Conservation (phyloP, 2,329 filamentous ascomycete genomes). For the Rutstroemia sydowiana region DNA sequence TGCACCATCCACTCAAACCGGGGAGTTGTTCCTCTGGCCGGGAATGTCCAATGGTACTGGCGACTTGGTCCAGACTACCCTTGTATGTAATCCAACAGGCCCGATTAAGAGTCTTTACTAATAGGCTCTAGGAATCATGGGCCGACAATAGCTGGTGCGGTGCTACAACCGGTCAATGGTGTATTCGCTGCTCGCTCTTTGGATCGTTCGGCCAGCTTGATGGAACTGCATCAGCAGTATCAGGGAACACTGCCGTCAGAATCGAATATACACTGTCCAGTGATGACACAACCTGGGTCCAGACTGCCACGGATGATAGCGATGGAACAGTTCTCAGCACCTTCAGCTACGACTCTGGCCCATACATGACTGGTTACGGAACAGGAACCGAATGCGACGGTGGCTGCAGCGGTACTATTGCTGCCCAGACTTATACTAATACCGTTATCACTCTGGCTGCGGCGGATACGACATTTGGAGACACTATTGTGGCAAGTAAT, state of each 20-base stretch:
- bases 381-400: slow-evolving; percentile 37
- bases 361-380: slow-evolving; percentile 33
- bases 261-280: slow-evolving; percentile 25
- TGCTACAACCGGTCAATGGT: slow-evolving; percentile 34
- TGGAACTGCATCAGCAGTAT: slow-evolving; percentile 19
- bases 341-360: slow-evolving; percentile 31
- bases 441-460: slow-evolving; percentile 34
- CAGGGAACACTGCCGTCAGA: slow-evolving; percentile 25
- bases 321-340: slow-evolving; percentile 31
- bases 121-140: too few relatives aligned
- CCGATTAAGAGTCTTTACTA: too few relatives aligned
- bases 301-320: slow-evolving; percentile 31
- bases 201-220: slow-evolving; percentile 36
- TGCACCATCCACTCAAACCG: slow-evolving; percentile 33
- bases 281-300: slow-evolving; percentile 20
- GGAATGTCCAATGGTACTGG: slow-evolving; percentile 40
- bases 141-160: slow-evolving; percentile 36
- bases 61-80: slow-evolving; percentile 36
- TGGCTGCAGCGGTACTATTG: slow-evolving; percentile 34
- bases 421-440: slow-evolving; percentile 33
- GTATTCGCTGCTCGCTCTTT: slow-evolving; percentile 35
- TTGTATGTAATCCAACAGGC: too few relatives aligned
- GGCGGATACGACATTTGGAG: slow-evolving; percentile 28
- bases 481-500: slow-evolving; percentile 23
- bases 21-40: slow-evolving; percentile 37